Base-by-base conservation (phyloP, 805 yeast species). In the Pichia paraexigua region DNA sequence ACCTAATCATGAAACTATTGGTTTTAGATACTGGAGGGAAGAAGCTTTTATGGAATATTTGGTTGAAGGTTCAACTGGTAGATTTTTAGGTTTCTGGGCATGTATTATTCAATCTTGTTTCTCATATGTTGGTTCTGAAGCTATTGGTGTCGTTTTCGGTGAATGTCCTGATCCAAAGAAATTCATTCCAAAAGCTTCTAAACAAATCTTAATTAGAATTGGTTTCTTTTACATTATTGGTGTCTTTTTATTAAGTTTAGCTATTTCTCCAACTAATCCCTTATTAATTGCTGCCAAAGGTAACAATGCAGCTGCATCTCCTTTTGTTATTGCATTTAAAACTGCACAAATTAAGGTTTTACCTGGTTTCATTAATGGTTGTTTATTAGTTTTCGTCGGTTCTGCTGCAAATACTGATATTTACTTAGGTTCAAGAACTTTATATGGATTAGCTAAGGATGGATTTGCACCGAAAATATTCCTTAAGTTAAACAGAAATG, bases 321-420 rank as follows among this genome's bases (percentile, higher is more conserved):
- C 88, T n/a, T 82, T 80, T 61, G 87, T 82, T 53, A 73, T 82
- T 63, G 87, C 87, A 32, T 74, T 82, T 47, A 68, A 75, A 25
- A 65, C 71, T 43, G 81, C 78, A 13, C 78, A 79, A 49, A 77
- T 82, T 52, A 70, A 69, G 51, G 82, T 77, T 37, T 71, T 82
- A 42, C 87, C 87, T 37, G 77, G 78, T 50, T 74, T 83, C 52
- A 79, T 83, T 65, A 83, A 83, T 60, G 84, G 82, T 10, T 84
- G 81, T 39, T 78, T 83, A 52, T 66, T 83, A 62, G 64, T 82
- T 46, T 79, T 87, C 3, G 84, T 83, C 18, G 65, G 80, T 45
- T 80, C 32, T 28, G 32, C 82, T 43, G 86, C 86, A 53, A 83
- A 82, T 68, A 75, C 85, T 22, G 80, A 86, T 1, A 73, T 81